Evolutionary conservation across 176 grass and related monocot genomes (phyloP).

Genomic region (Thalia dealbata): DNA sequence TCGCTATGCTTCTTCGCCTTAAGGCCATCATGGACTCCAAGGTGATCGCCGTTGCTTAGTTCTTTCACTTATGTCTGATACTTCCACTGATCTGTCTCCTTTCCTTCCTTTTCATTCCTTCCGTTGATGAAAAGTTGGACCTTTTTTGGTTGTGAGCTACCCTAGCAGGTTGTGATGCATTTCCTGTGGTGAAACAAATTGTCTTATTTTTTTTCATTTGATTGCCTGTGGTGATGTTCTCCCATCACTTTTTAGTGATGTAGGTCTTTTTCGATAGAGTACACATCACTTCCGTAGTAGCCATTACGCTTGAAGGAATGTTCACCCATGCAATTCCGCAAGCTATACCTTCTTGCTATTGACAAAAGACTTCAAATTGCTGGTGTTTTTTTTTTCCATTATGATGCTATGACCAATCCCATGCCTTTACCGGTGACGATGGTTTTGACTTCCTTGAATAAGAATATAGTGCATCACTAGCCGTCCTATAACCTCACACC

Average conservation of each 20-base stretch:
- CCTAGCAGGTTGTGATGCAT: neutral
- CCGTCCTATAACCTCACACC: neutral
- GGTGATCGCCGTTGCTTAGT: constrained; percentile 19
- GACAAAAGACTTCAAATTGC: neutral
- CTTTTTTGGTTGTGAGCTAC: neutral
- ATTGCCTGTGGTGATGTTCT: neutral
- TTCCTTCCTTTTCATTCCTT: neutral
- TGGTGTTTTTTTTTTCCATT: neutral
- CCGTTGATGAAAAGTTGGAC: neutral
- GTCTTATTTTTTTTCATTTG: neutral
- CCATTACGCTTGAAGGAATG: neutral
- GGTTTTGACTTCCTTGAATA: neutral
- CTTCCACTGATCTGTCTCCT: neutral
- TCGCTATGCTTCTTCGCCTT: constrained; percentile 37
- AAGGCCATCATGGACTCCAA: constrained; percentile 46
- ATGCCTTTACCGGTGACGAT: neutral
- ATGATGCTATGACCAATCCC: neutral
- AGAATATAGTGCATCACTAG: neutral
- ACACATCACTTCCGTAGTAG: no score
- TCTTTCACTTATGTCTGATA: neutral
- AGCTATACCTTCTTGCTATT: neutral
- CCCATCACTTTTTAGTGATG: no score
- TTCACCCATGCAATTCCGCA: neutral
- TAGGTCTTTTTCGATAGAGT: no score
- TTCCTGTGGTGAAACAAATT: neutral